phyloP scores from a whole-genome alignment of 805 yeast genomes.

The Wickerhamiella cacticola region DNA sequence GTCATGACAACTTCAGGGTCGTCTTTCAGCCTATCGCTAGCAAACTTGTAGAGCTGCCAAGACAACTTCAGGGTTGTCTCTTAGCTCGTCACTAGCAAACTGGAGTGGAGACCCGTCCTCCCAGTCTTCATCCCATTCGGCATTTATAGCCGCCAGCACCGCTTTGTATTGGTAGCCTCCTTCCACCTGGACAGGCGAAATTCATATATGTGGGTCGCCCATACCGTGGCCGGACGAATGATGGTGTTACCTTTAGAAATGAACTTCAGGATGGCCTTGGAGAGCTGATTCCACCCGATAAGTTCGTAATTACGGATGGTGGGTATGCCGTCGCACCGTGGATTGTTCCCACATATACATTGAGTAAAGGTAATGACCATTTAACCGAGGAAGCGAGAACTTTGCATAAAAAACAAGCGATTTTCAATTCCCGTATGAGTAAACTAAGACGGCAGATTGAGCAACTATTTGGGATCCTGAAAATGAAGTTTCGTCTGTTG shows the following conservation, averaged over 20 bases:
- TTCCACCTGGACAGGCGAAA: neutral
- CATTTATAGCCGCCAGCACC: too few species aligned
- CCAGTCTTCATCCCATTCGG: too few species aligned
- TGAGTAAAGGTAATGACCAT: neutral
- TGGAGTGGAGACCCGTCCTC: too few species aligned
- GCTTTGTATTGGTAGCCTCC: neutral
- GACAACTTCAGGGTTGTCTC: too few species aligned
- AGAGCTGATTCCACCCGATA: neutral
- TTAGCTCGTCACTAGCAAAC: too few species aligned
- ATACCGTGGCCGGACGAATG: neutral
- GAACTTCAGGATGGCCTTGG: neutral
- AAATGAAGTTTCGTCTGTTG: neutral
- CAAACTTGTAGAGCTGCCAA: too few species aligned
- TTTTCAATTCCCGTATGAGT: neutral
- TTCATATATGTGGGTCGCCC: neutral
- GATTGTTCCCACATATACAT: neutral
- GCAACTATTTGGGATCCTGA: neutral
- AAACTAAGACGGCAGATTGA: neutral
- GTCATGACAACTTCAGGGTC: too few species aligned
- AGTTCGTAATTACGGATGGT: neutral
- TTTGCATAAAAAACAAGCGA: neutral
- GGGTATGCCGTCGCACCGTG: neutral
- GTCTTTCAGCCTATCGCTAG: too few species aligned
- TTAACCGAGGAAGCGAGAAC: neutral
- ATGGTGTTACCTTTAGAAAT: neutral